Evolutionary conservation across 192 early-diverging fungal genomes (phyloP), one percentile per base, ranked within the genome.

Genomic region (Podila epicladia): DNA sequence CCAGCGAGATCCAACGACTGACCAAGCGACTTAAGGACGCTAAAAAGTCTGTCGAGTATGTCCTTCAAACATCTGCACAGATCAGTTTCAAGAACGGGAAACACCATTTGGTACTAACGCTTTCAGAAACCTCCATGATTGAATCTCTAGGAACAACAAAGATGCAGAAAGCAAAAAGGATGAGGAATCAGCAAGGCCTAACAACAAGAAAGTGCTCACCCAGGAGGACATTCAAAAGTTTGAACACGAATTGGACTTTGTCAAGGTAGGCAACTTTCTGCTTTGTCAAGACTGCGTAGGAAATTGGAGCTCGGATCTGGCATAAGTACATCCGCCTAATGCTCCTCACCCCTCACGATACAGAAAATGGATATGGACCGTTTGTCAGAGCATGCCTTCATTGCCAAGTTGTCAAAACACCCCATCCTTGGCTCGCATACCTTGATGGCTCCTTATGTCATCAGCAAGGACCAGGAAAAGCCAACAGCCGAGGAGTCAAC

Each of bases 311-410:
- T 20, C 0, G n/a, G 22, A 65, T 31, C 15, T 37, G 12, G 19
- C 4, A 24, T 9, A 7, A 31, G 4, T n/a, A 5, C 17, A 5
- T 28, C 11, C 15, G 35, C 22, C 32, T 31, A 68, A 50, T 15
- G 22, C 32, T 17, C 15, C n/a, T 7, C 32, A 22, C 4, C 50
- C n/a, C 17, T 41, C 3, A 32, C 58, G 8, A 19, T 45, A 13
- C 63, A 80, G 77, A 69, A 73, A 60, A 64, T 80, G 65, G 71
- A 80, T 48, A 73, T 80, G 69, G 77, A 80, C 29, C 35, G 62
- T 37, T 53, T 80, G 64, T 80, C 77, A 38, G 71, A 69, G 45
- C 71, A 69, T 17, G 71, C 71, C 17, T 80, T 80, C 48, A 51
- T 53, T 6, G 9, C 66, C 22, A 80, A 80, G 35, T 53, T 80